Conservation (phyloP, 306 rosid genomes). For the Prosopis cineraria region DNA sequence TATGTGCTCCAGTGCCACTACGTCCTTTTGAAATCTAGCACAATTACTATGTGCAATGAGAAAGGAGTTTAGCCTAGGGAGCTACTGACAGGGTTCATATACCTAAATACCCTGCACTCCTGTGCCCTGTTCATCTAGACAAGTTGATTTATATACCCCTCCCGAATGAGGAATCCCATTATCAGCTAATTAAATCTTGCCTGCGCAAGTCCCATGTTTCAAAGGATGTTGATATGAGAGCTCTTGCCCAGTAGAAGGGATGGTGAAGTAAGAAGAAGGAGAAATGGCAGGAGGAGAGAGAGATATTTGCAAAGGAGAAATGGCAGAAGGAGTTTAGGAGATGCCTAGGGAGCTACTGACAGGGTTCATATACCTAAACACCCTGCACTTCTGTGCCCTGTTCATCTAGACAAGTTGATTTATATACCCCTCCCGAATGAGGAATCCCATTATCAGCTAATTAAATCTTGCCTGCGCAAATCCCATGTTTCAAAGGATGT, state of each 20-base stretch:
- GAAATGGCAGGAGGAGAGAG: too few relatives aligned
- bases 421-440: conserved; percentile 78
- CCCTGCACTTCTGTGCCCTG: conserved; percentile 80
- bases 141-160: conserved; percentile 78
- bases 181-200: conserved; percentile 63
- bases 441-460: conserved; percentile 63
- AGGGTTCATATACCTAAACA: conserved; percentile 75
- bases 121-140: conserved; percentile 76
- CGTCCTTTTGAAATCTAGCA: neutral
- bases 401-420: conserved; percentile 73
- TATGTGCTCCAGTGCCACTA: conserved; percentile 93
- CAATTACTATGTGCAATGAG: too few relatives aligned
- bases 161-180: conserved; percentile 70
- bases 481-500: conserved; percentile 69
- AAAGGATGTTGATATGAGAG: conserved; percentile 65
- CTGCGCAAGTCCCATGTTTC: conserved; percentile 67
- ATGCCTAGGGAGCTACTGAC: conserved; percentile 85
- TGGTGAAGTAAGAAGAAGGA: too few relatives aligned
- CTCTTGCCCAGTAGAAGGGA: conserved; percentile 81
- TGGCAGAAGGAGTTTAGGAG: conserved; percentile 78
- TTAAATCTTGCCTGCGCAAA: conserved; percentile 67
- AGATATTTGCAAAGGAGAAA: too few relatives aligned
- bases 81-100: conserved; percentile 82
- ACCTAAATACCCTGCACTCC: conserved; percentile 76
- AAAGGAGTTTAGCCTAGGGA: conserved; percentile 79